Evolutionary conservation across 805 yeast species (phyloP).

Genomic region (Yarrowia keelungensis): DNA sequence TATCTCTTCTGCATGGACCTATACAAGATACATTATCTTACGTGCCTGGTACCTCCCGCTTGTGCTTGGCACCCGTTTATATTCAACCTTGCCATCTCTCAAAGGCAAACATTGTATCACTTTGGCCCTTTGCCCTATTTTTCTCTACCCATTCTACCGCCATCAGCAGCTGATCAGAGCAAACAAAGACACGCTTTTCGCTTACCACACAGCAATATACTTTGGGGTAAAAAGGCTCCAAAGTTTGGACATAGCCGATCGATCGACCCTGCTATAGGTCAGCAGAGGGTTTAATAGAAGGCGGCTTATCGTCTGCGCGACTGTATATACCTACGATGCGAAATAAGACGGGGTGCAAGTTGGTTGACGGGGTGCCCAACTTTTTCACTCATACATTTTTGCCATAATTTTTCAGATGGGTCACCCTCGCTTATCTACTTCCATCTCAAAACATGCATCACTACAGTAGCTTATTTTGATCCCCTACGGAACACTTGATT

Average conservation of each 20-base stretch:
- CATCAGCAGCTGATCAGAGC: background rate
- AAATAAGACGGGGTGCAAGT: too few relatives aligned
- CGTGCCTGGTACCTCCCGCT: too few relatives aligned
- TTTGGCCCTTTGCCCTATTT: background rate
- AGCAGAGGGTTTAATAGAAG: slow-evolving; percentile 1
- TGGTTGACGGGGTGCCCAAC: too few relatives aligned
- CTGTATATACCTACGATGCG: background rate
- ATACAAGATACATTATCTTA: too few relatives aligned
- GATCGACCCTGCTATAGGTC: background rate
- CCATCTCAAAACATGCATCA: background rate
- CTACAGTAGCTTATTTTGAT: background rate
- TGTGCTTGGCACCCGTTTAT: too few relatives aligned
- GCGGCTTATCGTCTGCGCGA: background rate
- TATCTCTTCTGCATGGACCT: too few relatives aligned
- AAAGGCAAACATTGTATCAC: too few relatives aligned
- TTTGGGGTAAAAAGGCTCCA: background rate
- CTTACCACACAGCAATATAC: background rate
- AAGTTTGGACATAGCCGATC: background rate
- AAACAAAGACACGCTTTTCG: slow-evolving; percentile 3
- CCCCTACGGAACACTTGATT: background rate
- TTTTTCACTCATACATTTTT: too few relatives aligned
- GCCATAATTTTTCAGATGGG: too few relatives aligned
- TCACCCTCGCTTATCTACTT: background rate
- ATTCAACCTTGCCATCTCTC: too few relatives aligned
- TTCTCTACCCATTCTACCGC: background rate